Percentiles rank a stretch among this genome's conserved stretches.
Conservation (phyloP, 1,284 basidiomycete species). For the Trametes polyzona region DNA sequence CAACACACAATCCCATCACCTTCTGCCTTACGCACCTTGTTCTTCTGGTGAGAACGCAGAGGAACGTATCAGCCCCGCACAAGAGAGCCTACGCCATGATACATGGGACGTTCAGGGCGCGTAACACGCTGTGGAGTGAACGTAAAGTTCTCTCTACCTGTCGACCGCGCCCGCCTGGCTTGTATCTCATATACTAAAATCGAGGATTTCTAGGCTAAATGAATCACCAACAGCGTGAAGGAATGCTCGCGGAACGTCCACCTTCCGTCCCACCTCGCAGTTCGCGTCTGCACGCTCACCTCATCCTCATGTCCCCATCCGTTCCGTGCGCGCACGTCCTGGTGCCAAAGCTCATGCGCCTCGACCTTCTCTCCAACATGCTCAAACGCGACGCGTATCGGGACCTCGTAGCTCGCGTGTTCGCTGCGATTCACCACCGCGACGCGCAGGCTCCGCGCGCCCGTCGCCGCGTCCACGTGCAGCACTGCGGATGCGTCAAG, state of each 20-base stretch:
- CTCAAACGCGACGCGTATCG: constrained; percentile 43
- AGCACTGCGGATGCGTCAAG: constrained; percentile 55
- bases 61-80: too few relatives aligned
- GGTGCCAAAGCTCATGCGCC: constrained; percentile 53
- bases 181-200: too few relatives aligned
- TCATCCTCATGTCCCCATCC: constrained; percentile 45
- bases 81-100: too few relatives aligned
- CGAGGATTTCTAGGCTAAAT: background rate
- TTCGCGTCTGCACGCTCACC: constrained; percentile 41
- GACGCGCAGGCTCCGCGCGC: constrained; percentile 43
- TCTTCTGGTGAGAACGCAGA: too few relatives aligned
- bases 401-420: constrained; percentile 38
- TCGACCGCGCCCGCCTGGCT: too few relatives aligned
- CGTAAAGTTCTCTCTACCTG: too few relatives aligned
- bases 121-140: too few relatives aligned
- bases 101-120: too few relatives aligned
- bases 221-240: constrained; percentile 38
- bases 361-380: constrained; percentile 31
- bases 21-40: background rate
- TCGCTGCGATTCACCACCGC: constrained; percentile 54
- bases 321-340: constrained; percentile 44
- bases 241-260: constrained; percentile 51
- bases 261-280: constrained; percentile 39
- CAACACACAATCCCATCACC: background rate
- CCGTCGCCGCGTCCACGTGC: constrained; percentile 25